Evolutionary conservation across 192 early-diverging fungal species (phyloP).

Genomic region (Coemansia sp.): DNA sequence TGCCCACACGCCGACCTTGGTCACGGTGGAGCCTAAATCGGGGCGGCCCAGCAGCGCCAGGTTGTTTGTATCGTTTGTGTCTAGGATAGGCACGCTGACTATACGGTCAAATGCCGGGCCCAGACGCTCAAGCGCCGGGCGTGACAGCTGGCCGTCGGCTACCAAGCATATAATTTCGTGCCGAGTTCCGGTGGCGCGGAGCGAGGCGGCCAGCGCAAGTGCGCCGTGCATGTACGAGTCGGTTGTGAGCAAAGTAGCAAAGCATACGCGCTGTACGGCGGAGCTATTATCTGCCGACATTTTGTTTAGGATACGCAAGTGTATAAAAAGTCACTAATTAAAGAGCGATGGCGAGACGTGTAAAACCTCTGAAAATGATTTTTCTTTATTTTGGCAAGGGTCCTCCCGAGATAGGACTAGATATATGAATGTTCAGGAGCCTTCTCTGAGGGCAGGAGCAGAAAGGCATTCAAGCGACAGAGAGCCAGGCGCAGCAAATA

Average conservation of each 20-base stretch:
- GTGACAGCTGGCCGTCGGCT: slow-evolving; percentile 57
- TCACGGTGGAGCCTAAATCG: slow-evolving; percentile 87
- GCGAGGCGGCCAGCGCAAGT: slow-evolving; percentile 73
- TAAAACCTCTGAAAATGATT: neutral
- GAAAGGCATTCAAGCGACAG: neutral
- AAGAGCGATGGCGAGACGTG: neutral
- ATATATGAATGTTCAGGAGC: neutral
- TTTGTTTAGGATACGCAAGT: neutral
- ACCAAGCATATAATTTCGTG: slow-evolving; percentile 69
- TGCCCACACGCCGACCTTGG: slow-evolving; percentile 87
- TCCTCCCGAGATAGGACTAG: neutral
- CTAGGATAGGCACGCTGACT: slow-evolving; percentile 69
- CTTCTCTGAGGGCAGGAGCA: neutral
- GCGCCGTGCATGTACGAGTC: slow-evolving; percentile 87
- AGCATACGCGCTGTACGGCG: slow-evolving; percentile 25
- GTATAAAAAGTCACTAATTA: neutral
- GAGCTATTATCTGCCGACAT: neutral
- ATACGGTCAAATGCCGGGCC: slow-evolving; percentile 65
- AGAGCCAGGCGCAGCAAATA: slow-evolving; percentile 7
- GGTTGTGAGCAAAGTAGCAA: slow-evolving; percentile 80
- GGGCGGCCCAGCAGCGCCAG: slow-evolving; percentile 76
- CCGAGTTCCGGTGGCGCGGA: slow-evolving; percentile 63
- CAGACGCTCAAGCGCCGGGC: slow-evolving; percentile 62
- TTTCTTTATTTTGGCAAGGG: neutral
- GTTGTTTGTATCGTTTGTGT: slow-evolving; percentile 56